phyloP scores from a whole-genome alignment of 768 basidiomycete species.

The Gautieria morchelliformis region DNA sequence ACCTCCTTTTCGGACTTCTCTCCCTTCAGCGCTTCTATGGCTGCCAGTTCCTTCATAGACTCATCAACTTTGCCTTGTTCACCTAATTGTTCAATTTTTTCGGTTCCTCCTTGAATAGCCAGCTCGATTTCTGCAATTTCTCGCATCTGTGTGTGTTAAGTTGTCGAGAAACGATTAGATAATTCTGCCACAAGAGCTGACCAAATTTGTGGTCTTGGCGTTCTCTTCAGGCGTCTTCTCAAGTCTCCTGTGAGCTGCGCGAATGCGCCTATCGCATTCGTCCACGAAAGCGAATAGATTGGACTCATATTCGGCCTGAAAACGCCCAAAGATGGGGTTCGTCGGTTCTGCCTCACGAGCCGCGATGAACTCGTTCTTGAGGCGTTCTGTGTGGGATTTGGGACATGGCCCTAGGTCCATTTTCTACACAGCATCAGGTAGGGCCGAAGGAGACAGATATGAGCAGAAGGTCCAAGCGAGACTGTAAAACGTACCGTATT shows the following conservation, averaged over 20 bases:
- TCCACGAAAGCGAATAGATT: slow-evolving; percentile 96
- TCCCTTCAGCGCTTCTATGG: slow-evolving; percentile 93
- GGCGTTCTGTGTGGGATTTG: slow-evolving; percentile 88
- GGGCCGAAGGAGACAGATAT: not conserved
- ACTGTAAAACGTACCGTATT: slow-evolving; percentile 68
- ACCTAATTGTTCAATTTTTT: slow-evolving; percentile 93
- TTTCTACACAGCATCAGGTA: slow-evolving; percentile 49
- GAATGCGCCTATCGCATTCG: slow-evolving; percentile 94
- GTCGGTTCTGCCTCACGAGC: slow-evolving; percentile 66
- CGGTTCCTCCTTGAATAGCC: slow-evolving; percentile 96
- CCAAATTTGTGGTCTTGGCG: slow-evolving; percentile 94
- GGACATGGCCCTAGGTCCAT: slow-evolving; percentile 99
- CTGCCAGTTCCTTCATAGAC: slow-evolving; percentile 94
- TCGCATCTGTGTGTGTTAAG: slow-evolving; percentile 60
- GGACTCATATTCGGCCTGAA: slow-evolving; percentile 92
- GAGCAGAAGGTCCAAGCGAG: not conserved
- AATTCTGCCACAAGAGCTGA: slow-evolving; percentile 22
- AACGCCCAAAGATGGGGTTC: slow-evolving; percentile 75
- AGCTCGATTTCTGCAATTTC: slow-evolving; percentile 99
- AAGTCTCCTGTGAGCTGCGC: slow-evolving; percentile 84
- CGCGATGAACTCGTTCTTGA: slow-evolving; percentile 82
- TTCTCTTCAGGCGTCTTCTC: slow-evolving; percentile 99
- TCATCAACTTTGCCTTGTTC: slow-evolving; percentile 99
- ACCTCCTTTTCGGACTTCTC: slow-evolving; percentile 97
- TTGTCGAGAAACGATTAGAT: not conserved